phyloP scores from a whole-genome alignment of 2,329 filamentous ascomycete species.

The Colletotrichum liriopes region DNA sequence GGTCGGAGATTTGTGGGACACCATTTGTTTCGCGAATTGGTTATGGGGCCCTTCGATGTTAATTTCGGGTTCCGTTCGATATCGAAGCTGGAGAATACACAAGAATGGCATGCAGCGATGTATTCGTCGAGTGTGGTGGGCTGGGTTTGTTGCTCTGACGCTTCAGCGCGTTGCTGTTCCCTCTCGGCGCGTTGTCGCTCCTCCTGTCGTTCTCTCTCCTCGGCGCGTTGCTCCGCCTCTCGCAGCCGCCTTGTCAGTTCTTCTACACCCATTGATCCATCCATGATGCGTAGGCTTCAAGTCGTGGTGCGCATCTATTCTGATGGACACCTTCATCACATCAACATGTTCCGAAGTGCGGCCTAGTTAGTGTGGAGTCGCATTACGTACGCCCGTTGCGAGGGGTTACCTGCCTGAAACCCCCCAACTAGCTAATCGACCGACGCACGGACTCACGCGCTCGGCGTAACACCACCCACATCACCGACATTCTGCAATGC shows the following conservation, averaged over 20 bases:
- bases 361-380: too few relatives aligned
- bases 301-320: too few relatives aligned
- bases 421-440: too few relatives aligned
- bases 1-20: constrained; percentile 49
- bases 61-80: constrained; percentile 48
- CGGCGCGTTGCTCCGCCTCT: constrained; percentile 21
- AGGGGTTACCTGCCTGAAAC: too few relatives aligned
- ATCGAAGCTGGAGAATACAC: constrained; percentile 46
- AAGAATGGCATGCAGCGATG: constrained; percentile 49
- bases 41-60: constrained; percentile 48
- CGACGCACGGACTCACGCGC: too few relatives aligned
- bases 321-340: too few relatives aligned
- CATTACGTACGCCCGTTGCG: too few relatives aligned
- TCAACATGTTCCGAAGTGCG: too few relatives aligned
- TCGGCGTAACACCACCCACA: too few relatives aligned
- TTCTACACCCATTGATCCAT: neutral
- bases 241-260: constrained; percentile 7
- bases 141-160: constrained; percentile 45
- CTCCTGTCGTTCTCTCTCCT: constrained; percentile 20
- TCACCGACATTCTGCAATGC: neutral
- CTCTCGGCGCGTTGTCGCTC: constrained; percentile 33
- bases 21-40: constrained; percentile 50
- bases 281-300: constrained; percentile 1
- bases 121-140: constrained; percentile 52
- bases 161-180: constrained; percentile 42